Base-by-base conservation (phyloP, 768 basidiomycete genomes). In the Lentinula lateritia region DNA sequence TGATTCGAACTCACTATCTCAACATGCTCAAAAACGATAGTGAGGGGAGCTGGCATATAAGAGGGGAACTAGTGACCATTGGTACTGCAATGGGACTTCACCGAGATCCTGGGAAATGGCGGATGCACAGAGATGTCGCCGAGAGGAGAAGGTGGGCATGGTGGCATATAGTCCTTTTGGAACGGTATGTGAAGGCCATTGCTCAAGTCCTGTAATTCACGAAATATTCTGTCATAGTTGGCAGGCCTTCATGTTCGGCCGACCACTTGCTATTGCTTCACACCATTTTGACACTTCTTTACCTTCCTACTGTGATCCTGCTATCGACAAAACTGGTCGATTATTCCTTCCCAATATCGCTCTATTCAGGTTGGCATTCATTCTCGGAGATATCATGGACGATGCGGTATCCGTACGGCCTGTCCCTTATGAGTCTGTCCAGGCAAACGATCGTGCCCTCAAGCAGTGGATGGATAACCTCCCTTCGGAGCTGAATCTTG, bases 231-330 rank as follows among this genome's bases (percentile, higher is more conserved):
- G 68, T 18, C 28, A 8, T 65, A 91, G 90, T 65, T 93, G 92
- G 92, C 90, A 93, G 70, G 88, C 90, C 0, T 93, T 93, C 74
- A 82, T 92, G 81, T 90, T 93, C 70, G 92, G 92, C 15, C 80
- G 92, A 20, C 92, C 92, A 3, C 74, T 89, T 38, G 76, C 81
- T 34, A 86, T 93, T 60, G 85, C 88, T 3, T 87, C 90, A 4
- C 87, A 92, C 69, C 91, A 92, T 72, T 93, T 90, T 70, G 90
- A 93, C 70, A 93, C 91, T 0, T 86, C 84, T 64, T 76, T 92
- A 15, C 92, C 92, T 35, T 84, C 86, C 0, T 80, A 85, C 61
- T 85, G 83, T 66, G 85, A 89, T 63, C 81, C 87, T 3, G 75
- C 80, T 6, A 67, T 87, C 16, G 88, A 90, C 66, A 84, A 83